These are phyloP conservation scores for Davidsoniella australis DNA, from an alignment of 2,329 filamentous ascomycete genomes.

Conservation along the genomic window DNA sequence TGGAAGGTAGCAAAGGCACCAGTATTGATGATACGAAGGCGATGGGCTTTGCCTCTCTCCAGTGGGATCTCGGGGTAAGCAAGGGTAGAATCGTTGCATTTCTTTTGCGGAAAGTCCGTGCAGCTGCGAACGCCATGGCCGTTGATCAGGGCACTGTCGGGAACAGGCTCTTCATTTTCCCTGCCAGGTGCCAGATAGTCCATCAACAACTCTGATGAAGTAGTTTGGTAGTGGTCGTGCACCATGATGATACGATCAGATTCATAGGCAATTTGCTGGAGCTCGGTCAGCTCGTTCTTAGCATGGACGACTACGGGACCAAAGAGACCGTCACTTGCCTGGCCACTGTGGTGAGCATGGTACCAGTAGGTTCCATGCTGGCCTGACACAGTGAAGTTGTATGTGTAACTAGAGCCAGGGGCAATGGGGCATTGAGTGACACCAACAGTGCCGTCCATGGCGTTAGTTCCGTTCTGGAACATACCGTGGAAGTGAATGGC, in stretches of 20 bases:
- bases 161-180: slow-evolving; percentile 46
- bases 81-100: slow-evolving; percentile 27
- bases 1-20: slow-evolving; percentile 58
- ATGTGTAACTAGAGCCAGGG: slow-evolving; percentile 44
- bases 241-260: slow-evolving; percentile 46
- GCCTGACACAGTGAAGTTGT: slow-evolving; percentile 44
- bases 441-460: slow-evolving; percentile 53
- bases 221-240: slow-evolving; percentile 58
- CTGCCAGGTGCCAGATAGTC: slow-evolving; percentile 37
- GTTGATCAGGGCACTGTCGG: slow-evolving; percentile 48
- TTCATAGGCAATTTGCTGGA: slow-evolving; percentile 16
- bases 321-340: slow-evolving; percentile 52
- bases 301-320: slow-evolving; percentile 51
- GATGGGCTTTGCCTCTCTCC: slow-evolving; percentile 39
- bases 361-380: slow-evolving; percentile 39
- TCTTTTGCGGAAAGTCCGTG: slow-evolving; percentile 21
- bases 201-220: slow-evolving; percentile 30
- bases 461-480: slow-evolving; percentile 57
- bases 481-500: slow-evolving; percentile 64
- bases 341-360: slow-evolving; percentile 47
- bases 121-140: slow-evolving; percentile 25
- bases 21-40: slow-evolving; percentile 51
- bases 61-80: slow-evolving; percentile 27
- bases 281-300: slow-evolving; percentile 22
- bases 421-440: slow-evolving; percentile 52